A percentile compares a stretch with the other conserved stretches of the same genome.
Evolutionary conservation across 2,329 filamentous ascomycete species (phyloP).

Genomic region (Aspergillus caelatus): DNA sequence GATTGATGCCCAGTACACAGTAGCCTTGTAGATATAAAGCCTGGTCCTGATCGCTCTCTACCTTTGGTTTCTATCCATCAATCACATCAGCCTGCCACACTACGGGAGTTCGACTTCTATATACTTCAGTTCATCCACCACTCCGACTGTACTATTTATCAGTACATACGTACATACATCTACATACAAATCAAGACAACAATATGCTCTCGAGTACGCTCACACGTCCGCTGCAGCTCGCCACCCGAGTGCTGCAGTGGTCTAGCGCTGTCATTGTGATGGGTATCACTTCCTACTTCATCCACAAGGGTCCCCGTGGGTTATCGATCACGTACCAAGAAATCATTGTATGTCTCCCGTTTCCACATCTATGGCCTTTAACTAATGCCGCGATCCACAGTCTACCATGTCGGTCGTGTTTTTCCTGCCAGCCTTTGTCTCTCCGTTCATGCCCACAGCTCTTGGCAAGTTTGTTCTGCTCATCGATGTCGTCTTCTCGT

Average conservation of each 20-base stretch:
- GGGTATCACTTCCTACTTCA: conserved; percentile 45
- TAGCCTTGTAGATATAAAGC: conserved; percentile 7
- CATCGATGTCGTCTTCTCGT: conserved; percentile 50
- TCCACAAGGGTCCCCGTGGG: conserved; percentile 35
- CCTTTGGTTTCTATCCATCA: neutral
- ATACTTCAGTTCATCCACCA: neutral
- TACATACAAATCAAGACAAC: conserved; percentile 4
- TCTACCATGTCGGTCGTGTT: conserved; percentile 43
- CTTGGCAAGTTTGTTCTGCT: conserved; percentile 41
- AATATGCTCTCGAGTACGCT: conserved; percentile 29
- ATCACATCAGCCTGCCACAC: neutral
- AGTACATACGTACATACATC: neutral
- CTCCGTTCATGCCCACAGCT: conserved; percentile 40
- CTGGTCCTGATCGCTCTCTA: neutral
- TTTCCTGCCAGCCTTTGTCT: conserved; percentile 47
- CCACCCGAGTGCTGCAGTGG: conserved; percentile 39
- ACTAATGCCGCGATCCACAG: conserved; percentile 17
- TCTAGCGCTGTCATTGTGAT: conserved; percentile 44
- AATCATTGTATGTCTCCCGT: conserved; percentile 40
- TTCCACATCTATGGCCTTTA: neutral
- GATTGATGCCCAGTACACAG: conserved; percentile 6
- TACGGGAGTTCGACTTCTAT: neutral
- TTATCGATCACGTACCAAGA: conserved; percentile 42
- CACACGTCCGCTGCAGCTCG: conserved; percentile 36
- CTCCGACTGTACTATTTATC: neutral